Evolutionary conservation across 2,329 filamentous ascomycete genomes (phyloP).

Genomic region (Curvularia hawaiiensis): DNA sequence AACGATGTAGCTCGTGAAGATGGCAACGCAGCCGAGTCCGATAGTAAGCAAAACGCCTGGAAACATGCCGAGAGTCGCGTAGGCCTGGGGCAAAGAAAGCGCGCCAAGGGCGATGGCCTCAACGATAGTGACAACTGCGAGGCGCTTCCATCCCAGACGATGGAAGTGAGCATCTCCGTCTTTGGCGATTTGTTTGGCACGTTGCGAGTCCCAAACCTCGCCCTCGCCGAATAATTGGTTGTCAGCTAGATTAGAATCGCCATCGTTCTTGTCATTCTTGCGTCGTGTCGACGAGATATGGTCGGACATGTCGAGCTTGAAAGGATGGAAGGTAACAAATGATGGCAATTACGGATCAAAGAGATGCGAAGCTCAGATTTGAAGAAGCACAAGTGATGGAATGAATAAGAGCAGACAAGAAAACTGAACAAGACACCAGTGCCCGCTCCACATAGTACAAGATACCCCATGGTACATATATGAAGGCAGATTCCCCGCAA

Average conservation of each 20-base stretch:
- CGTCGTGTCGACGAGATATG: background rate
- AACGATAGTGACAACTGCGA: constrained; percentile 22
- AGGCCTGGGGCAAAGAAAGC: constrained; percentile 18
- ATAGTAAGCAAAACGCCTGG: constrained; percentile 18
- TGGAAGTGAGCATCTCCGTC: constrained; percentile 22
- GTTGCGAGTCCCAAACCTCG: constrained; percentile 11
- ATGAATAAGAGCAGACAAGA: too few species aligned
- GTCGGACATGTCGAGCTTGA: too few species aligned
- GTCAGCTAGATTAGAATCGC: background rate
- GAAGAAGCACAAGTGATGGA: too few species aligned
- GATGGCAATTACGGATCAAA: too few species aligned
- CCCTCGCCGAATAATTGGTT: constrained; percentile 9
- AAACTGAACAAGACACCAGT: background rate
- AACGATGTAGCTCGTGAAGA: constrained; percentile 21
- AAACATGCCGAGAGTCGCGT: constrained; percentile 20
- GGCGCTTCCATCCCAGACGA: constrained; percentile 21
- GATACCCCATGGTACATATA: background rate
- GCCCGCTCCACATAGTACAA: background rate
- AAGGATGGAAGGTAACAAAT: too few species aligned
- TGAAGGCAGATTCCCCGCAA: background rate
- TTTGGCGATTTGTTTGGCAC: constrained; percentile 19
- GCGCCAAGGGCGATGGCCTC: constrained; percentile 21
- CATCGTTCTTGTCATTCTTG: background rate
- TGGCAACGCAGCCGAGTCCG: constrained; percentile 16
- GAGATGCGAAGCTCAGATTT: too few species aligned